phyloP scores from a whole-genome alignment of 208 protist genomes.

The Trypanosoma platydactyli region DNA sequence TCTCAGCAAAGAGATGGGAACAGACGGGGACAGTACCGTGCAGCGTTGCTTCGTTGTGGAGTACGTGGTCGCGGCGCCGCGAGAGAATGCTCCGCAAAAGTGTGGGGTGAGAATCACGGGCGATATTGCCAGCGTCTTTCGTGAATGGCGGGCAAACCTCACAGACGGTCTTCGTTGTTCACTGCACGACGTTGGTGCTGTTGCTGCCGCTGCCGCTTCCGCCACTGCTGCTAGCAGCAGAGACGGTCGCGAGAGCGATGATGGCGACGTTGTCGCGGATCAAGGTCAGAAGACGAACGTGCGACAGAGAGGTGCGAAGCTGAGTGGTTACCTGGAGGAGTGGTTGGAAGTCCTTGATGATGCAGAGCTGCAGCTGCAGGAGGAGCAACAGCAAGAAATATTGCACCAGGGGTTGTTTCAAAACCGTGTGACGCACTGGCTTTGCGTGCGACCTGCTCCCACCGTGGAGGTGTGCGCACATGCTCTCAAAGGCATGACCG shows the following conservation, averaged over 20 bases:
- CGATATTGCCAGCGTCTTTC: slow-evolving; percentile 13
- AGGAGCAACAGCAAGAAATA: not conserved
- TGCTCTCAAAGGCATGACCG: not conserved
- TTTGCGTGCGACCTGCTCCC: slow-evolving; percentile 16
- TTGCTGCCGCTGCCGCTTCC: no score
- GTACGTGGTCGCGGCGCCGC: slow-evolving; percentile 15
- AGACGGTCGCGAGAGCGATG: not conserved
- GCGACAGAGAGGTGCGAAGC: not conserved
- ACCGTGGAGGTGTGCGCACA: slow-evolving; percentile 13
- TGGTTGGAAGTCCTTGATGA: slow-evolving; percentile 1
- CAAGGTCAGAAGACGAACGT: not conserved
- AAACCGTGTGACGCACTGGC: slow-evolving; percentile 8
- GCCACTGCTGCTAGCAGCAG: not conserved
- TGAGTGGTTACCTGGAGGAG: not conserved
- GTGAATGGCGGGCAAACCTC: slow-evolving; percentile 23
- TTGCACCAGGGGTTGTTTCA: not conserved
- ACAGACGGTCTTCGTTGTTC: not conserved
- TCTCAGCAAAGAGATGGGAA: not conserved
- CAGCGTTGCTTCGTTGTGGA: slow-evolving; percentile 23
- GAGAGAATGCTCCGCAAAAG: no score
- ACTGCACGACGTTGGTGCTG: not conserved
- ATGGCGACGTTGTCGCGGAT: not conserved
- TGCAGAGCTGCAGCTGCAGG: slow-evolving; percentile 2
- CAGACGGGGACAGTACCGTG: no score
- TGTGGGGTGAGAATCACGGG: slow-evolving; percentile 3